Evolutionary conservation across 129 eudicot species (phyloP).

Genomic region (Centrapalus pauciflorus): DNA sequence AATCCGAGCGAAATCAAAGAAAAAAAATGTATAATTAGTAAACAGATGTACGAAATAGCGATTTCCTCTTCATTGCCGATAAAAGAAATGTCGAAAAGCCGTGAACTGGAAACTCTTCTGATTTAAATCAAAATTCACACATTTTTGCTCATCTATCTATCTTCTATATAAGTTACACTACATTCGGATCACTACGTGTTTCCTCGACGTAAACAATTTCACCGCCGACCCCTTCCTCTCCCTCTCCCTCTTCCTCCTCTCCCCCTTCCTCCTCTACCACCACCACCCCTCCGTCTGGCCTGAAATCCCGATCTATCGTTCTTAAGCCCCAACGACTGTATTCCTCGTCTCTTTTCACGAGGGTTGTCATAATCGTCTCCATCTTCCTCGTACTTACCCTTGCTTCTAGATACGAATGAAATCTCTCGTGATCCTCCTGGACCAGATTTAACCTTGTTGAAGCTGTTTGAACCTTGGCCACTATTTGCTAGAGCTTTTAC

Average conservation of each 20-base stretch:
- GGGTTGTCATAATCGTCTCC: conserved; percentile 45
- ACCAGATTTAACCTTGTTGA: conserved; percentile 56
- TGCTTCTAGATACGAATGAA: conserved; percentile 64
- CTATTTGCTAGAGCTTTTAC: conserved; percentile 40
- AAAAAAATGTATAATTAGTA: too few relatives aligned
- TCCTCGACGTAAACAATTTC: background rate
- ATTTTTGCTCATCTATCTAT: too few relatives aligned
- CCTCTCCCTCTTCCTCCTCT: conserved; percentile 33
- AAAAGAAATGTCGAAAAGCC: too few relatives aligned
- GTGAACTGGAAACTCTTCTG: too few relatives aligned
- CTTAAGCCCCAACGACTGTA: conserved; percentile 65
- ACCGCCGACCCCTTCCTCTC: conserved; percentile 46
- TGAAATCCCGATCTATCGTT: conserved; percentile 43
- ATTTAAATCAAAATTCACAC: too few relatives aligned
- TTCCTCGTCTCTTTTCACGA: conserved; percentile 60
- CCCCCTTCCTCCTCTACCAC: conserved; percentile 37
- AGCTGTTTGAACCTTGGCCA: conserved; percentile 26
- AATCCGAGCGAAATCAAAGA: too few relatives aligned
- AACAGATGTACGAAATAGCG: too few relatives aligned
- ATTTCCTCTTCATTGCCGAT: too few relatives aligned
- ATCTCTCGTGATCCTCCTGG: conserved; percentile 92
- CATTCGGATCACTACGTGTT: background rate
- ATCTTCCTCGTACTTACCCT: conserved; percentile 54
- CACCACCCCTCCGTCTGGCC: conserved; percentile 26
- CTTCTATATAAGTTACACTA: conserved; percentile 8